A percentile compares a stretch with the other conserved stretches of the same genome.
Evolutionary conservation across 805 yeast species (phyloP).

Genomic region (Candida anglica): DNA sequence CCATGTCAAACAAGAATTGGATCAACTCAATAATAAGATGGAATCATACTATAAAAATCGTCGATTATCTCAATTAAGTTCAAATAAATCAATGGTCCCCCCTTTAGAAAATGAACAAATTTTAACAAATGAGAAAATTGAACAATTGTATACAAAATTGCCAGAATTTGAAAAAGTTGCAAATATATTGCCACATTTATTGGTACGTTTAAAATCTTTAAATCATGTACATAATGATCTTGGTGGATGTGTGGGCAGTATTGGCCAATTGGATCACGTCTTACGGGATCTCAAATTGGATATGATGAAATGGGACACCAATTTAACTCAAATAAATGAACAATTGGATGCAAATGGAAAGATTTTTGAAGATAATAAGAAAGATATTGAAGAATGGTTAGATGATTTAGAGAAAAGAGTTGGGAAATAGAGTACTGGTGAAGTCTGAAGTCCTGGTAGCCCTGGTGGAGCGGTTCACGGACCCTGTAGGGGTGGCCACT

Average conservation of each 20-base stretch:
- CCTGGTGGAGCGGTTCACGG: too few species aligned
- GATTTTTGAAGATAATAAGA: conserved; percentile 19
- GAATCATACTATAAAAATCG: conserved; percentile 20
- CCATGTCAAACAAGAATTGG: conserved; percentile 19
- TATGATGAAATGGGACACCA: conserved; percentile 25
- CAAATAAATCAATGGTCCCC: too few species aligned
- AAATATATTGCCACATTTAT: conserved; percentile 18
- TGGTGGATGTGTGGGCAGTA: conserved; percentile 21
- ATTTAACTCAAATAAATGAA: conserved; percentile 15
- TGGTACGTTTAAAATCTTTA: conserved; percentile 26
- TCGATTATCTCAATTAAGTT: conserved; percentile 10
- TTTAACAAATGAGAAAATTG: conserved; percentile 15
- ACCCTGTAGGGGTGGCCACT: too few species aligned
- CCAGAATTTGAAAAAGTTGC: conserved; percentile 21
- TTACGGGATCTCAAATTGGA: conserved; percentile 22
- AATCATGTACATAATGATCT: conserved; percentile 29
- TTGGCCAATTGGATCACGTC: conserved; percentile 22
- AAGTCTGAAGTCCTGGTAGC: too few species aligned
- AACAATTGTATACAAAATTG: conserved; percentile 20
- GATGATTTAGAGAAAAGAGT: conserved; percentile 8
- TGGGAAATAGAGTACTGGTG: too few species aligned
- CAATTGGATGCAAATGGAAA: conserved; percentile 19
- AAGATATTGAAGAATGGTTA: conserved; percentile 14
- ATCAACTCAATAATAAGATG: conserved; percentile 18
- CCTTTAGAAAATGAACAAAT: too few species aligned